These are phyloP conservation scores for Colletotrichum brevisporum DNA, from an alignment of 2,329 filamentous ascomycete genomes.

Conservation along the genomic window DNA sequence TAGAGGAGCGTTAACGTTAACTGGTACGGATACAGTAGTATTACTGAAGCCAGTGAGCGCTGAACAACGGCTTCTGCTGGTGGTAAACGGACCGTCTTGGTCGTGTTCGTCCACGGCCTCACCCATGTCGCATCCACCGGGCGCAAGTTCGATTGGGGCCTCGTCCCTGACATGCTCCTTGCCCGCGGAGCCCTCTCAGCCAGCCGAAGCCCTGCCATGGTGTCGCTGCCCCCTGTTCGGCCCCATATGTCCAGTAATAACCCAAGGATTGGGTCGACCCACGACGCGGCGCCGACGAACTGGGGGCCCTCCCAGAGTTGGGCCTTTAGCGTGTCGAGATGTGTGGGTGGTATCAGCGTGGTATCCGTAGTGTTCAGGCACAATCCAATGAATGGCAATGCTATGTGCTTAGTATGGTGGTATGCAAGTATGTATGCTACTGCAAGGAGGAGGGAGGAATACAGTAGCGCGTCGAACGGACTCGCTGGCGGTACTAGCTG, in stretches of 20 bases:
- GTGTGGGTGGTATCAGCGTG: no score
- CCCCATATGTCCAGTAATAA: conserved; percentile 36
- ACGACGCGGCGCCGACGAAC: conserved; percentile 33
- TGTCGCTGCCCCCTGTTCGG: conserved; percentile 19
- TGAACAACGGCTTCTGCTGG: no score
- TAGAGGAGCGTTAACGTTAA: no score
- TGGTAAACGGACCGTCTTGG: background rate
- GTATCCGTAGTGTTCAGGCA: conserved; percentile 2
- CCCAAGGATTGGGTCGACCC: conserved; percentile 36
- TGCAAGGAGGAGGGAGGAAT: conserved; percentile 27
- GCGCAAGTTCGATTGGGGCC: conserved; percentile 37
- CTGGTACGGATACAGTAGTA: no score
- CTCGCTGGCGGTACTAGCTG: background rate
- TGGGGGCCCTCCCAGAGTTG: conserved; percentile 25
- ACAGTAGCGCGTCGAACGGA: conserved; percentile 20
- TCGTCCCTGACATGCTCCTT: conserved; percentile 38
- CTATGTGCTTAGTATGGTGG: no score
- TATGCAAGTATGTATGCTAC: background rate
- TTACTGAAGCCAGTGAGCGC: no score
- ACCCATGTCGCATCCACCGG: conserved; percentile 25
- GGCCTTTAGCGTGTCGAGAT: conserved; percentile 9
- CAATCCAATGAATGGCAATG: no score
- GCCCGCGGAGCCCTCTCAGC: conserved; percentile 31
- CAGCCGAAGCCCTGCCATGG: conserved; percentile 22
- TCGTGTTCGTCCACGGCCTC: conserved; percentile 15